A percentile compares a stretch with the other conserved stretches of the same genome.
Evolutionary conservation across 257 asterid species (phyloP).

Genomic region (Solanum lycopersicoides): DNA sequence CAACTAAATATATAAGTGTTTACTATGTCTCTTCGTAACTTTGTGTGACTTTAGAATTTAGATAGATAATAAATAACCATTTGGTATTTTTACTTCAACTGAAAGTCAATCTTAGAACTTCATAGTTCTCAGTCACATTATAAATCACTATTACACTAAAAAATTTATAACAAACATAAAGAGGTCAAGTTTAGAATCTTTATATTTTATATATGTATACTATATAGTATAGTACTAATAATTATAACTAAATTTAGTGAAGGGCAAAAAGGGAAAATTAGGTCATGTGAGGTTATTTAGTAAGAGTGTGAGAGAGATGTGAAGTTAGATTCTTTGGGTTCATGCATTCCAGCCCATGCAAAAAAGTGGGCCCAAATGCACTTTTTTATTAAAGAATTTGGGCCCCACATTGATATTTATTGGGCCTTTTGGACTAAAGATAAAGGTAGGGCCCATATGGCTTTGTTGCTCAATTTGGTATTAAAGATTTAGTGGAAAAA

Average conservation of each 20-base stretch:
- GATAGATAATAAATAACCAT: too few species aligned
- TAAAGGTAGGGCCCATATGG: not conserved
- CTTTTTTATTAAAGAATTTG: not conserved
- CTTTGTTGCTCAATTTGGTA: not conserved
- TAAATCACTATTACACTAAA: too few species aligned
- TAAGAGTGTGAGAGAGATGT: not conserved
- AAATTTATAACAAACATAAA: not conserved
- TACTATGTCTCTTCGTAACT: not conserved
- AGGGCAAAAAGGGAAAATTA: not conserved
- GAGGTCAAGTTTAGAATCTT: not conserved
- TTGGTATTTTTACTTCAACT: not conserved
- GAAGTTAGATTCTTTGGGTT: not conserved
- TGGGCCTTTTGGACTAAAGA: not conserved
- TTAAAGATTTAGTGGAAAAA: not conserved
- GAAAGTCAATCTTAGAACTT: too few species aligned
- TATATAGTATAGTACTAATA: not conserved
- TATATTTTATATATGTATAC: not conserved
- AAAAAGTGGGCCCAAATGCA: not conserved
- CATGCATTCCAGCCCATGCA: constrained; percentile 19
- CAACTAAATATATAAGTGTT: not conserved
- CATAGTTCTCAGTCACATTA: not conserved
- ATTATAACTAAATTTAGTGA: not conserved
- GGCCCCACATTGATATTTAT: constrained; percentile 1
- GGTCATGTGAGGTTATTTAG: not conserved
- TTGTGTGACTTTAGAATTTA: not conserved